These are phyloP conservation scores for Penicillium samsonianum DNA, from an alignment of 495 filamentous ascomycete species.

Conservation along the genomic window DNA sequence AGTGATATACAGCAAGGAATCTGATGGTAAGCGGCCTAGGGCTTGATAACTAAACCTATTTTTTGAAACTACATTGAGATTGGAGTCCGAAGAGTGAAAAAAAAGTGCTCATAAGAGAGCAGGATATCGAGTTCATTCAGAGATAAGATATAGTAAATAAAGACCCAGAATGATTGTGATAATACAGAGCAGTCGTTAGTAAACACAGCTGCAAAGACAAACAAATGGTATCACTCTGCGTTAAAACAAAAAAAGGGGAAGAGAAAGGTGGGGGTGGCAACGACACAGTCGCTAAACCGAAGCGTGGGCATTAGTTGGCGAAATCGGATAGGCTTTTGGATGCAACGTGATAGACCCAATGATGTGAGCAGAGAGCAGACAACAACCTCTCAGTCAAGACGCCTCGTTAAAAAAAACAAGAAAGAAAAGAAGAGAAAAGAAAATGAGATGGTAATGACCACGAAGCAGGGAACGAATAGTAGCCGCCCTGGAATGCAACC, in stretches of 20 bases:
- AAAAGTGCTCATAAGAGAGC: conserved; percentile 5
- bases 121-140: conserved; percentile 17
- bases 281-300: conserved; percentile 26
- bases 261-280: conserved; percentile 17
- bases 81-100: not conserved
- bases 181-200: conserved; percentile 32
- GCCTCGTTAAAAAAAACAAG: conserved; percentile 22
- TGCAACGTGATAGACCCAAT: conserved; percentile 32
- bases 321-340: conserved; percentile 31
- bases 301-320: conserved; percentile 21
- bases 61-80: not conserved
- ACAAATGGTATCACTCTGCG: conserved; percentile 47
- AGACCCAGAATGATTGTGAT: conserved; percentile 21
- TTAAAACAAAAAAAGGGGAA: conserved; percentile 21
- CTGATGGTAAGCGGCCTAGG: not conserved
- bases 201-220: conserved; percentile 30
- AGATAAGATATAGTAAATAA: conserved; percentile 9
- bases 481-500: conserved; percentile 34
- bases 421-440: conserved; percentile 24
- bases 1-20: conserved; percentile 4
- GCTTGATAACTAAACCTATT: not conserved
- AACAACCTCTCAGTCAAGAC: conserved; percentile 31
- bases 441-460: conserved; percentile 21
- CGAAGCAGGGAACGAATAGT: conserved; percentile 23
- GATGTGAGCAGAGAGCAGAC: conserved; percentile 25